A percentile compares a stretch with the other conserved stretches of the same genome.
These are phyloP conservation scores for Dictyostelium brefeldianum DNA, from an alignment of 78 protist genomes.

Conservation along the genomic window DNA sequence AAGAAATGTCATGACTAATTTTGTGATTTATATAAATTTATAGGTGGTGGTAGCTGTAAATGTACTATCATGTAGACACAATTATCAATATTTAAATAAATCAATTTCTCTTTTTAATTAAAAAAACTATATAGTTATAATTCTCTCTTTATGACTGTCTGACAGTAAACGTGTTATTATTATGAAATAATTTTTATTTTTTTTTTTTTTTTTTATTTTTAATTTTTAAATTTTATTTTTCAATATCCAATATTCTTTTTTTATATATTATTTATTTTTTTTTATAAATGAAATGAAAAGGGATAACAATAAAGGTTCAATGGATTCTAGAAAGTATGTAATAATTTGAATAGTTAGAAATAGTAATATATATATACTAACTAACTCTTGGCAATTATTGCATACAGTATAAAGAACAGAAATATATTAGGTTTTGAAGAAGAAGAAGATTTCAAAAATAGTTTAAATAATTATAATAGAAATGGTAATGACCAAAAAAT, in stretches of 20 bases:
- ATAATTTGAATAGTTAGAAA: neutral
- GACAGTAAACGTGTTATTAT: neutral
- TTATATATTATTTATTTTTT: neutral
- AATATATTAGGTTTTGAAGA: conserved; percentile 71
- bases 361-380: neutral
- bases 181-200: neutral
- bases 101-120: neutral
- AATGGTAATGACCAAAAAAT: conserved; percentile 14
- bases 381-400: neutral
- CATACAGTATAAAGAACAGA: conserved; percentile 27
- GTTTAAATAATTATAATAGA: conserved; percentile 1
- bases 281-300: conserved; percentile 23
- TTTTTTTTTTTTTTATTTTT: neutral
- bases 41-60: neutral
- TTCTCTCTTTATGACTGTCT: neutral
- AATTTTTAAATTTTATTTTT: neutral
- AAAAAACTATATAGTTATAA: neutral
- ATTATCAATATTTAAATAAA: neutral
- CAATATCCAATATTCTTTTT: neutral
- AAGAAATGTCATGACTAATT: neutral
- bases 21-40: neutral
- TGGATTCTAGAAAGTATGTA: conserved; percentile 42
- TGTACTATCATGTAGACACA: neutral
- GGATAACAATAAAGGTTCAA: neutral
- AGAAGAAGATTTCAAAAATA: conserved; percentile 20